Evolutionary conservation across 768 basidiomycete species (phyloP).

Genomic region (Auriscalpium microsporum): DNA sequence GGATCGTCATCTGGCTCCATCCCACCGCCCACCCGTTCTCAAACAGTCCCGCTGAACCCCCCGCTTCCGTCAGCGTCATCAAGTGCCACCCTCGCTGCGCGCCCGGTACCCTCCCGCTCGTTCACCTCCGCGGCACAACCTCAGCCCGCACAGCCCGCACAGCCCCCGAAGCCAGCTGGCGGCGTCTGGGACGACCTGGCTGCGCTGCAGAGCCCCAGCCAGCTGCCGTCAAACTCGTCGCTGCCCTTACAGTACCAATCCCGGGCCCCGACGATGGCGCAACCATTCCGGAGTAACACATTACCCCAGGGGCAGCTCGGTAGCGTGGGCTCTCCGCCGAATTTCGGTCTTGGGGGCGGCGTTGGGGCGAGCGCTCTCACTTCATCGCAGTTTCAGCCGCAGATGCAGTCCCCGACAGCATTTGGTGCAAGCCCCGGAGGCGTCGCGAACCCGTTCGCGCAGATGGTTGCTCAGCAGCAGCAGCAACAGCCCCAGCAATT

Average conservation of each 20-base stretch:
- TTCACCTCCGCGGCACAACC: constrained; percentile 28
- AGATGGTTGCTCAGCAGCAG: constrained; percentile 13
- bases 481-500: constrained; percentile 19
- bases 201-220: constrained; percentile 13
- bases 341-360: constrained; percentile 6
- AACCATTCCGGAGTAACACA: constrained; percentile 7
- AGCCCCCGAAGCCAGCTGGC: constrained; percentile 1
- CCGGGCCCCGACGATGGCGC: constrained; percentile 6
- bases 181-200: constrained; percentile 20
- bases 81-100: background rate
- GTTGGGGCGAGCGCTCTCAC: background rate
- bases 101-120: constrained; percentile 14
- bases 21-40: constrained; percentile 13
- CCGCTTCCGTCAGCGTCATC: no score
- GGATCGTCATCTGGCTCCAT: background rate
- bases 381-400: constrained; percentile 15
- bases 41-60: constrained; percentile 14
- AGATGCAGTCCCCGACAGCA: constrained; percentile 12
- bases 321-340: constrained; percentile 7
- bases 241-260: constrained; percentile 19
- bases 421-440: background rate
- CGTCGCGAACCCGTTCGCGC: constrained; percentile 8
- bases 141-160: constrained; percentile 6
- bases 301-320: constrained; percentile 9
- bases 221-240: constrained; percentile 14